Base-by-base conservation (phyloP, 1,139 yeast genomes). In the Pichia sp. region DNA sequence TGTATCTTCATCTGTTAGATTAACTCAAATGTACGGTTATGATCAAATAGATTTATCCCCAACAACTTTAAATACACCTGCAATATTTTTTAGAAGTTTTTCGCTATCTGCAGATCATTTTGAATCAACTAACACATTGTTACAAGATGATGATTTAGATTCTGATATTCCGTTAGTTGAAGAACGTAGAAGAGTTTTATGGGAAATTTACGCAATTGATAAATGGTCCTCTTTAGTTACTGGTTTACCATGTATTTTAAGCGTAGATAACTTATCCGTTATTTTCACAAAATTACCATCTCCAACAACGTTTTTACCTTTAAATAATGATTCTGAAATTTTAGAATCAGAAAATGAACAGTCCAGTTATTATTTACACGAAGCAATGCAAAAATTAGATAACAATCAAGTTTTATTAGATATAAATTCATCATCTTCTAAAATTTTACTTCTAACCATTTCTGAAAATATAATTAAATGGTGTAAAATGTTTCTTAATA, bases 191-290 rank as follows among this genome's bases (percentile, higher is more conserved):
- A 40, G 61, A 12, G 54, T 58, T 12, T 48, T 60, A 29, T 60
- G 64, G 64, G 59, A 56, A 38, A 49, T 59, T 37, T 60, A 58
- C 43, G 50, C 50, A 9, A 35, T 50, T 6, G 64, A 59, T 46
- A 58, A 58, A 42, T 59, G 61, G 60, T 58, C 60, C 37, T 54
- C 63, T 10, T 44, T 58, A 33, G 60, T 59, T 11, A 53, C 60
- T n/a, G 61, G 63, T 3, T 50, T 59, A 40, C 62, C 63, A 11
- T 55, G 59, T 42, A 57, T 59, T 5, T 45, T 60, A 23, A 49
- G 57, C 4, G 54, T 56, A 24, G 63, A 59, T 44, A 47, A 53
- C 27, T 51, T 49, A 30, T 48, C 56, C 16, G 54, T 54, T 2
- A 57, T 59, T 22, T 56, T 58, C 30, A 59, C 63, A 5, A 57